Conservation (phyloP, 371 early-diverging fungal genomes). For the Apophysomyces sp. region DNA sequence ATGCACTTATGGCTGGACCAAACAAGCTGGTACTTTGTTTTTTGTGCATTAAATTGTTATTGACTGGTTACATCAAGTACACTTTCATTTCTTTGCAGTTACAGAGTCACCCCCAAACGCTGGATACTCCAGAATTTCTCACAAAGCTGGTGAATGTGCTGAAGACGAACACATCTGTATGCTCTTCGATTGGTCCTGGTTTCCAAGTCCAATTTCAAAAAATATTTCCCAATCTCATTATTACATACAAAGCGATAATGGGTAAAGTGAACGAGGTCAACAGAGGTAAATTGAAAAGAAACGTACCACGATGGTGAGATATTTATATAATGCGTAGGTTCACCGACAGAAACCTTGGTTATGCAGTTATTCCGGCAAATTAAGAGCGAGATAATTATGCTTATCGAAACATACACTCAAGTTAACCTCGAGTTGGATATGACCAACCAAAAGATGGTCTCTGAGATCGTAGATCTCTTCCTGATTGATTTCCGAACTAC, state of each 20-base stretch:
- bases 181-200: neutral
- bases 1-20: slow-evolving; percentile 73
- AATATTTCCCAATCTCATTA: neutral
- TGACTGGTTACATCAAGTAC: slow-evolving; percentile 1
- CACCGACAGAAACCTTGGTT: neutral
- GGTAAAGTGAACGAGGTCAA: neutral
- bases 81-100: neutral
- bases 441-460: slow-evolving; percentile 70
- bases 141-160: neutral
- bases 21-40: slow-evolving; percentile 59
- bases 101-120: neutral
- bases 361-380: slow-evolving; percentile 63
- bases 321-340: neutral
- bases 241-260: neutral
- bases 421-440: slow-evolving; percentile 67
- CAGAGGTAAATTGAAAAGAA: neutral
- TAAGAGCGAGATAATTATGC: slow-evolving; percentile 83
- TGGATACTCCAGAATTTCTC: neutral
- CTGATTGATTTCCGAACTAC: slow-evolving; percentile 77
- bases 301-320: neutral
- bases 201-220: neutral
- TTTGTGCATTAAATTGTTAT: neutral
- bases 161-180: slow-evolving; percentile 2
- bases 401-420: slow-evolving; percentile 78
- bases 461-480: slow-evolving; percentile 79